phyloP scores from a whole-genome alignment of 2,329 filamentous ascomycete genomes.

The Juglanconis sp. region DNA sequence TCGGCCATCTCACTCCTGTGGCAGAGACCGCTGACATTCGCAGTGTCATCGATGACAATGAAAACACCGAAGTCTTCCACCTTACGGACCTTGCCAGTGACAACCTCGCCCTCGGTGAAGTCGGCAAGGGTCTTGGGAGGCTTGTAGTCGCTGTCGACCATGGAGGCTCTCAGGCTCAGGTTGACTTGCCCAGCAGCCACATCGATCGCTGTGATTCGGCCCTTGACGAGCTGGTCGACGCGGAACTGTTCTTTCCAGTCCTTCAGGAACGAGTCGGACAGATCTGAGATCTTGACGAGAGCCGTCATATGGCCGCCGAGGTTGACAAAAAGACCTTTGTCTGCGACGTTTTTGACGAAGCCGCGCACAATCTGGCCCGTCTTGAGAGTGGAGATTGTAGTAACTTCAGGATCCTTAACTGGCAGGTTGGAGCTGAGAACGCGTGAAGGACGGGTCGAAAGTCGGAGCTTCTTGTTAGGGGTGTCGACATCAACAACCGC shows the following conservation, averaged over 20 bases:
- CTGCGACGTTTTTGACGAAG: conserved; percentile 85
- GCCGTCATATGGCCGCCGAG: conserved; percentile 79
- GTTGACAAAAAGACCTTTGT: conserved; percentile 84
- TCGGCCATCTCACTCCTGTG: conserved; percentile 92
- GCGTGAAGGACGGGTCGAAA: conserved; percentile 83
- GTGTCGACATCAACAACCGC: conserved; percentile 77
- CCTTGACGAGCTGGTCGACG: conserved; percentile 85
- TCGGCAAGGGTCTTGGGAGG: conserved; percentile 73
- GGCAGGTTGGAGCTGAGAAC: conserved; percentile 81
- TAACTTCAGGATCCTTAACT: conserved; percentile 78
- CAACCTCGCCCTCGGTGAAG: conserved; percentile 72
- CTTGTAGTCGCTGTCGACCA: conserved; percentile 75
- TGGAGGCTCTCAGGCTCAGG: conserved; percentile 82
- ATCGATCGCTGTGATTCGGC: conserved; percentile 75
- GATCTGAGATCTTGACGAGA: conserved; percentile 79
- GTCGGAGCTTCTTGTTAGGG: conserved; percentile 76
- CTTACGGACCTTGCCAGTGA: conserved; percentile 89
- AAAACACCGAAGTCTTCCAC: conserved; percentile 96
- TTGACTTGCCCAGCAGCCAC: conserved; percentile 68
- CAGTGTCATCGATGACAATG: conserved; percentile 81
- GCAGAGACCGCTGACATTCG: conserved; percentile 88
- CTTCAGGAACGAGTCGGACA: conserved; percentile 89
- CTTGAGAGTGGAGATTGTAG: conserved; percentile 65
- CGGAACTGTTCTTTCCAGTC: conserved; percentile 92
- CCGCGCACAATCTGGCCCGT: conserved; percentile 80